These are phyloP conservation scores for Xylaria digitata DNA, from an alignment of 2,329 filamentous ascomycete genomes.

Conservation along the genomic window DNA sequence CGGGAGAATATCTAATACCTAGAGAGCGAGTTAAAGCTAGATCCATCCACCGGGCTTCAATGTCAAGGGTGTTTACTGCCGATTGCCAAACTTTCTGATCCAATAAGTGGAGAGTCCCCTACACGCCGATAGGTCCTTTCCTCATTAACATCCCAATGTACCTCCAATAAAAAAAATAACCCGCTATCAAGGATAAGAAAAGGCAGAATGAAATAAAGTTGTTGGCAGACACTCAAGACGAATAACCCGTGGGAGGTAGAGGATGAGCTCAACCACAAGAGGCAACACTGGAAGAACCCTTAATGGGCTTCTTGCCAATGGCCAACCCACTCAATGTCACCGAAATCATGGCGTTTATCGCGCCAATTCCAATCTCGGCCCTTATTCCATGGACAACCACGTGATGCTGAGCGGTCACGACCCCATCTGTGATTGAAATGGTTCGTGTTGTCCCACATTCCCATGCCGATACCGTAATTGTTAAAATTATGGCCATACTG, in stretches of 20 bases:
- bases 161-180: constrained; percentile 43
- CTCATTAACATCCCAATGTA: constrained; percentile 43
- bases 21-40: constrained; percentile 70
- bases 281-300: constrained; percentile 54
- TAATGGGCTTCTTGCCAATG: constrained; percentile 76
- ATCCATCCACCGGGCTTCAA: constrained; percentile 47
- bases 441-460: constrained; percentile 59
- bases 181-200: constrained; percentile 48
- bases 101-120: constrained; percentile 47
- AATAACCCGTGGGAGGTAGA: constrained; percentile 44
- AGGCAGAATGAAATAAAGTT: constrained; percentile 47
- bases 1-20: constrained; percentile 67
- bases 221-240: constrained; percentile 47
- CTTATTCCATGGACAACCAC: constrained; percentile 67
- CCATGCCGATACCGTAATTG: constrained; percentile 54
- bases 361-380: constrained; percentile 72
- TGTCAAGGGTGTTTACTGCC: constrained; percentile 46
- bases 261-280: constrained; percentile 70
- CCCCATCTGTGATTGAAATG: constrained; percentile 54
- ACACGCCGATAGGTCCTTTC: constrained; percentile 39
- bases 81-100: constrained; percentile 50
- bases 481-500: constrained; percentile 52
- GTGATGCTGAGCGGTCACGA: constrained; percentile 59
- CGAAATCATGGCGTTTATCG: constrained; percentile 74
- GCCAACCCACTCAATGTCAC: constrained; percentile 94